A percentile compares a stretch with the other conserved stretches of the same genome.
These are phyloP conservation scores for Bipolaris sorokiniana DNA, from an alignment of 2,329 filamentous ascomycete genomes.

Conservation along the genomic window DNA sequence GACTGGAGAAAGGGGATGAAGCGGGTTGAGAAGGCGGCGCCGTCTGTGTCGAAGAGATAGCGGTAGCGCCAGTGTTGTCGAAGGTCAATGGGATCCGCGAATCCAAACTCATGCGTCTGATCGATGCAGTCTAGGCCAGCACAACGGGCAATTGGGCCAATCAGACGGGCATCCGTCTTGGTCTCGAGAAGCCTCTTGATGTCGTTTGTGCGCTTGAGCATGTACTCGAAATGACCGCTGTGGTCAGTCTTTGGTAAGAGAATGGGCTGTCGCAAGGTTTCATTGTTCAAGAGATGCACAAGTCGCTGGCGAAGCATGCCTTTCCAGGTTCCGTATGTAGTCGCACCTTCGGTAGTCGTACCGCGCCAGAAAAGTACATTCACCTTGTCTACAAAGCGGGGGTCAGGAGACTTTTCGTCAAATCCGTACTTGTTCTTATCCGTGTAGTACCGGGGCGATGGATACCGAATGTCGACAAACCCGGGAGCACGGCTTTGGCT, in stretches of 20 bases:
- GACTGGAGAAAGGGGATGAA: constrained; percentile 71
- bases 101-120: constrained; percentile 60
- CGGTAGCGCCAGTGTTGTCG: constrained; percentile 68
- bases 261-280: constrained; percentile 39
- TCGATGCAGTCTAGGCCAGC: constrained; percentile 60
- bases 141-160: constrained; percentile 63
- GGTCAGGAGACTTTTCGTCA: constrained; percentile 59
- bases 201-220: constrained; percentile 59
- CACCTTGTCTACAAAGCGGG: constrained; percentile 65
- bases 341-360: constrained; percentile 61
- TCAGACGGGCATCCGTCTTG: constrained; percentile 62
- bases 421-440: constrained; percentile 62
- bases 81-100: constrained; percentile 56
- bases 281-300: constrained; percentile 62
- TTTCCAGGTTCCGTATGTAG: constrained; percentile 64
- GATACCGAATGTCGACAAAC: constrained; percentile 79
- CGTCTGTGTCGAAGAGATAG: constrained; percentile 75
- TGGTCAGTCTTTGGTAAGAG: constrained; percentile 58
- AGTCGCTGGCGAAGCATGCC: constrained; percentile 74
- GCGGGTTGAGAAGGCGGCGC: constrained; percentile 68
- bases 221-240: constrained; percentile 59
- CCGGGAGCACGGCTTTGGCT: constrained; percentile 74
- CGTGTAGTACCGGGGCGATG: constrained; percentile 67
- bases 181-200: constrained; percentile 62
- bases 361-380: constrained; percentile 77